Percentiles rank a stretch among this genome's conserved stretches.
Conservation (phyloP, 345 rosid genomes). For the Hibiscus syriacus region DNA sequence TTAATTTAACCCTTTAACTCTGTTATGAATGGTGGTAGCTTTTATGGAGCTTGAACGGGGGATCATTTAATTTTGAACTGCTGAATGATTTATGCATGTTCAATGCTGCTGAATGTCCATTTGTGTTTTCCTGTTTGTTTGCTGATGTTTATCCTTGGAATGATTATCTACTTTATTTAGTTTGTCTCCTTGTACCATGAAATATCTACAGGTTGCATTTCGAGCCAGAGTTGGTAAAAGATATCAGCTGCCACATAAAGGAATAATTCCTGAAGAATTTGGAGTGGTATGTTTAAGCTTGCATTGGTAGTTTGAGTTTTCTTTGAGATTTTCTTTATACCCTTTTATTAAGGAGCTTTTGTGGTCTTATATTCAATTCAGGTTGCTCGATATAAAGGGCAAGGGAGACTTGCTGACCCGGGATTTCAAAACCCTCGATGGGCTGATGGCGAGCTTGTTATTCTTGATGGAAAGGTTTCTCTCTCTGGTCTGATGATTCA, state of each 20-base stretch:
- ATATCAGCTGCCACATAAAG: conserved; percentile 89
- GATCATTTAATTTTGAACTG: too few relatives aligned
- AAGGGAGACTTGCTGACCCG: conserved; percentile 91
- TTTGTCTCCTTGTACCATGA: neutral
- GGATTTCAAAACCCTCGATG: conserved; percentile 83
- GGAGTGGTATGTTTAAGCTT: conserved; percentile 57
- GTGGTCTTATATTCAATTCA: conserved; percentile 17
- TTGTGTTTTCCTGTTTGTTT: neutral
- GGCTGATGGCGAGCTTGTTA: conserved; percentile 97
- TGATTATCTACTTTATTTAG: neutral
- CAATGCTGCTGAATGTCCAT: too few relatives aligned
- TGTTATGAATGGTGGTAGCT: neutral
- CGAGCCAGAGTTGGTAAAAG: conserved; percentile 90
- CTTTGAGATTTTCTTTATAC: neutral
- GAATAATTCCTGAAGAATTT: conserved; percentile 92
- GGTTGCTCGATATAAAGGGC: conserved; percentile 94
- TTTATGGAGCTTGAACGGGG: neutral
- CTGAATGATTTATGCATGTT: too few relatives aligned
- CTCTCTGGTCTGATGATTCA: neutral
- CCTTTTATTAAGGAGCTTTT: conserved; percentile 6
- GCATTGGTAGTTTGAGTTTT: neutral
- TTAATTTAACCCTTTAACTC: neutral
- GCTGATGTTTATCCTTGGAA: neutral
- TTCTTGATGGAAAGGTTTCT: conserved; percentile 88
- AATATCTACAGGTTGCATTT: conserved; percentile 65